Base-by-base conservation (phyloP, 805 yeast genomes). In the Scheffersomyces coipomensis region DNA sequence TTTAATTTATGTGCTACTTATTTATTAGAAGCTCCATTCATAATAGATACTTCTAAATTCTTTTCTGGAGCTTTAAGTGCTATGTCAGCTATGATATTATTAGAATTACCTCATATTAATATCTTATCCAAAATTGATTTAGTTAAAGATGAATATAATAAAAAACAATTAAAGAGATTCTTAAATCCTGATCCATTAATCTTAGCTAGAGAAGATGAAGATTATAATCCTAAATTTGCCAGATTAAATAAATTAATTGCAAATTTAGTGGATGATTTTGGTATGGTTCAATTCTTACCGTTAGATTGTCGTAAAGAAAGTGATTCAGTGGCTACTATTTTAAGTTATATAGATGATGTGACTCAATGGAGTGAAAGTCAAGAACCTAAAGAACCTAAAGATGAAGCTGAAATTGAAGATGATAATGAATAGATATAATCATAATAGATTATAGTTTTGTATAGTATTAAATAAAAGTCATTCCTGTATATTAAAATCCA, bases 281-380 rank as follows among this genome's bases (percentile, higher is more conserved):
- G 99, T 5, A 93, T 93, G 99, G 97, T 93, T 2, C 97, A 93
- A 58, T 93, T 89, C 56, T 66, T 93, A 48, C 98, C 99, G 0
- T 71, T 93, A 46, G 95, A 89, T 55, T 76, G 82, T 48, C 60
- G 71, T 21, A 71, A 73, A 52, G 84, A 81, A 33, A 81, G 88
- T 34, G 88, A 82, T 31, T 78, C 88, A 34, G 83, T 93, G 17
- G 79, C 83, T 10, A 83, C 89, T 0, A 91, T 93, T 39, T 71
- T 93, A 48, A 85, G 95, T 55, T 89, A 89, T 58, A 86, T 93
- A 17, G 99, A 93, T 56, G 99, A 93, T 59, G 85, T 91, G 21
- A 93, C 99, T 0, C 99, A 93, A 58, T 93, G 99, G 99, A 82
- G 88, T 17, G 99, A 93, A 58, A 68, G 80, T 3, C 98, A 93